These are phyloP conservation scores for Phytophthora citrophthora DNA, from an alignment of 352 stramenopile species.

Conservation along the genomic window DNA sequence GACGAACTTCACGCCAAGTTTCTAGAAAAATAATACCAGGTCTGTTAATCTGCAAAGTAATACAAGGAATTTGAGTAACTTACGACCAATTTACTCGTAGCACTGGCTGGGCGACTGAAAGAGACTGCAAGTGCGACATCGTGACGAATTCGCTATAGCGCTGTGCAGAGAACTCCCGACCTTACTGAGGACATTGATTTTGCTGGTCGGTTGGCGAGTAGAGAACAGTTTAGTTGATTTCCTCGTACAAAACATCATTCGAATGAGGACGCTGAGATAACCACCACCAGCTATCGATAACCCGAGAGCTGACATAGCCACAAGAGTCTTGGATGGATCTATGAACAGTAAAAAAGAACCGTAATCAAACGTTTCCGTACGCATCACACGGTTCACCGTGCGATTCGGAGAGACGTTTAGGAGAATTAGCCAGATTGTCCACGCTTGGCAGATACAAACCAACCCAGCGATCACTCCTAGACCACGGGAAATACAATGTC, in stretches of 20 bases:
- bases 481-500: not conserved
- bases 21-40: not conserved
- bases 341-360: constrained; percentile 1
- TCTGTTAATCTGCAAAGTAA: not conserved
- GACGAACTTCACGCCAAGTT: constrained; percentile 4
- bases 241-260: not conserved
- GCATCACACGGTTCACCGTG: not conserved
- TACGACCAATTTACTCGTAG: constrained; percentile 17
- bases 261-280: constrained; percentile 10
- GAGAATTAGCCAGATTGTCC: constrained; percentile 2
- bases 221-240: not conserved
- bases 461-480: not conserved
- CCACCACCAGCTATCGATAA: constrained; percentile 12
- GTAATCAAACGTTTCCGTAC: not conserved
- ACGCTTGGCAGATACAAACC: not conserved
- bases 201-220: not conserved
- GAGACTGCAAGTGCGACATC: not conserved
- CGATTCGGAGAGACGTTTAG: not conserved
- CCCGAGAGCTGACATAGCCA: not conserved
- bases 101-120: not conserved
- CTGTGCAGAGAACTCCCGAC: not conserved
- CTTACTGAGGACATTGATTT: not conserved
- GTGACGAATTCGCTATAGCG: not conserved
- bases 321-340: constrained; percentile 2
- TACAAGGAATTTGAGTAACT: not conserved